A percentile compares a stretch with the other conserved stretches of the same genome.
These are phyloP conservation scores for Daldinia caldariorum DNA, from an alignment of 495 filamentous ascomycete genomes.

Conservation along the genomic window DNA sequence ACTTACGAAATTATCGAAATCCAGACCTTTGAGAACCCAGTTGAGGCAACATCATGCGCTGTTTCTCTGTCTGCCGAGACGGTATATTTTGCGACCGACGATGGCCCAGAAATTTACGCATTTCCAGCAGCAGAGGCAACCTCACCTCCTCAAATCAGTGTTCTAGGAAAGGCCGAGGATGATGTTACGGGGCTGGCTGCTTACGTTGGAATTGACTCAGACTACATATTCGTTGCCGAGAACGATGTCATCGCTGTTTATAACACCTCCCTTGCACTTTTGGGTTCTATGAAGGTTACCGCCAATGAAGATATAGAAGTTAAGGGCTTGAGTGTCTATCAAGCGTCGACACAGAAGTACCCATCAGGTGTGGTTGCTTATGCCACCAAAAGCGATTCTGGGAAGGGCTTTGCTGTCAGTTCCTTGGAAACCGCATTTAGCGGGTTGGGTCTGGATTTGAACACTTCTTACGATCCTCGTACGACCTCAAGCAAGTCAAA, in stretches of 20 bases:
- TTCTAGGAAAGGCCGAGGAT: constrained; percentile 38
- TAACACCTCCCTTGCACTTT: constrained; percentile 27
- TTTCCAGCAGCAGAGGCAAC: constrained; percentile 43
- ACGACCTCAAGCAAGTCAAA: constrained; percentile 16
- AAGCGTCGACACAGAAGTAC: constrained; percentile 37
- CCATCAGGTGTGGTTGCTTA: constrained; percentile 41
- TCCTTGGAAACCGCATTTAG: constrained; percentile 37
- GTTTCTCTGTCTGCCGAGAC: constrained; percentile 39
- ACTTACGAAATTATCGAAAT: constrained; percentile 42
- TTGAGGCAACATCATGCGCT: constrained; percentile 46
- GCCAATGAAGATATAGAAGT: constrained; percentile 42
- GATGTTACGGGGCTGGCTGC: constrained; percentile 43
- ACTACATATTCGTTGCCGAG: constrained; percentile 47
- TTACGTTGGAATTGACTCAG: constrained; percentile 38
- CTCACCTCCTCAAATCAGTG: constrained; percentile 34
- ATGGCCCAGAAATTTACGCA: constrained; percentile 37
- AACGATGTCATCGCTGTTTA: constrained; percentile 42
- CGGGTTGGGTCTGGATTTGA: constrained; percentile 33
- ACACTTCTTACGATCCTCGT: constrained; percentile 44
- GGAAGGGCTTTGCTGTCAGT: constrained; percentile 43
- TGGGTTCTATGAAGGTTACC: constrained; percentile 40
- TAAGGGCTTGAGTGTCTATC: constrained; percentile 45
- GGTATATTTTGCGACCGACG: constrained; percentile 45
- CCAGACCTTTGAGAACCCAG: constrained; percentile 42
- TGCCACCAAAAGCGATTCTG: constrained; percentile 32